Conservation (phyloP, 306 rosid species). For the Luffa aegyptiaca region DNA sequence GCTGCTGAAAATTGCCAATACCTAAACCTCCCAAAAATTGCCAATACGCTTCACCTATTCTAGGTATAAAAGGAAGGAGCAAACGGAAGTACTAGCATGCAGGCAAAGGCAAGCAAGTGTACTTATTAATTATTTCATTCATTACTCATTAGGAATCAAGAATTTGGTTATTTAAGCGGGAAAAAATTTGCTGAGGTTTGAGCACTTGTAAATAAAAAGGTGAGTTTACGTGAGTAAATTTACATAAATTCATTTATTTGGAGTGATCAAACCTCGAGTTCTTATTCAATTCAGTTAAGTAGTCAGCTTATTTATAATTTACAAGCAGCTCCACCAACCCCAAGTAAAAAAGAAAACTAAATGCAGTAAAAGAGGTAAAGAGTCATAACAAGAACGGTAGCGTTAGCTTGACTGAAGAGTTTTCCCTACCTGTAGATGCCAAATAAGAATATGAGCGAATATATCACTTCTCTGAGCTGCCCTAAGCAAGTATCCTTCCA, state of each 20-base stretch:
- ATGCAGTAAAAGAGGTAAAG: neutral
- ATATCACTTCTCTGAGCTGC: constrained; percentile 92
- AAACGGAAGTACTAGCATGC: neutral
- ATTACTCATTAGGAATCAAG: neutral
- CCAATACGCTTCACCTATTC: neutral
- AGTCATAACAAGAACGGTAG: neutral
- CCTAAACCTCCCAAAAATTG: no score
- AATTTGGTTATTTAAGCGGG: neutral
- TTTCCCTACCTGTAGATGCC: constrained; percentile 74
- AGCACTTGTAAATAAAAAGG: neutral
- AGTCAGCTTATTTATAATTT: neutral
- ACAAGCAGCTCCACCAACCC: neutral
- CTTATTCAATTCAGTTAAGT: neutral
- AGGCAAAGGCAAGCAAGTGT: neutral
- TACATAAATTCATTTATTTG: neutral
- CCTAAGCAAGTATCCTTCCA: constrained; percentile 93
- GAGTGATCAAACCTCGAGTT: neutral
- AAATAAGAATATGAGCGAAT: constrained; percentile 89
- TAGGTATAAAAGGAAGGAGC: neutral
- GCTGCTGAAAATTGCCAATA: no score
- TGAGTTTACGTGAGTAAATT: neutral
- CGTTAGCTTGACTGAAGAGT: neutral
- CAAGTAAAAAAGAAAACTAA: neutral
- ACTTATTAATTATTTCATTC: neutral
- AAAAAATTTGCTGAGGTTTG: neutral